Evolutionary conservation across 2,329 filamentous ascomycete genomes (phyloP).

Genomic region (Penicillium brasilianum): DNA sequence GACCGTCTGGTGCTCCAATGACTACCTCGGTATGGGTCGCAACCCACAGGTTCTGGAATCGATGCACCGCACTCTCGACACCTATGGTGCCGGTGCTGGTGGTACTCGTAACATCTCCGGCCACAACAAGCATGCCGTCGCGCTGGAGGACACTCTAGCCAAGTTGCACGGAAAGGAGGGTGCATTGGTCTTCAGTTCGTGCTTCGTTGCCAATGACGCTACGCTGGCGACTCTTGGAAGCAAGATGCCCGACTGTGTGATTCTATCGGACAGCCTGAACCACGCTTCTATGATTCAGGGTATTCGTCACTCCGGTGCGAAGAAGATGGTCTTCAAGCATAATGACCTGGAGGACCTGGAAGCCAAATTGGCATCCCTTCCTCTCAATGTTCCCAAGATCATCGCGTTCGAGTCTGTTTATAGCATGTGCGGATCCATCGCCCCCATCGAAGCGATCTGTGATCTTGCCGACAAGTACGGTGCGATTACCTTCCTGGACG

Average conservation of each 20-base stretch:
- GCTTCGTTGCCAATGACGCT: slow-evolving; percentile 97
- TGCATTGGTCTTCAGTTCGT: slow-evolving; percentile 93
- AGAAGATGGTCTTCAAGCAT: slow-evolving; percentile 98
- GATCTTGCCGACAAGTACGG: slow-evolving; percentile 97
- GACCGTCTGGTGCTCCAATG: slow-evolving; percentile 98
- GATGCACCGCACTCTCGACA: slow-evolving; percentile 95
- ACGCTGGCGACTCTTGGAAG: slow-evolving; percentile 95
- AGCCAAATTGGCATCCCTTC: slow-evolving; percentile 85
- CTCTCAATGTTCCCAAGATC: slow-evolving; percentile 87
- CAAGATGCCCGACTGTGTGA: slow-evolving; percentile 94
- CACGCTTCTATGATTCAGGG: slow-evolving; percentile 99
- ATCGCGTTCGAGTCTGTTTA: slow-evolving; percentile 99
- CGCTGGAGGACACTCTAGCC: slow-evolving; percentile 79
- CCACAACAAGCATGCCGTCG: slow-evolving; percentile 92
- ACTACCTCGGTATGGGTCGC: slow-evolving; percentile 97
- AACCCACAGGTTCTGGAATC: slow-evolving; percentile 83
- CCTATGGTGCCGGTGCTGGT: slow-evolving; percentile 92
- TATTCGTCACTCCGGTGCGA: slow-evolving; percentile 94
- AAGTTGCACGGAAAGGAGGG: slow-evolving; percentile 90
- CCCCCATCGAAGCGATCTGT: slow-evolving; percentile 93
- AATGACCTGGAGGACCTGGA: slow-evolving; percentile 95
- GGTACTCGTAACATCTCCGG: slow-evolving; percentile 98
- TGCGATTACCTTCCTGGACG: slow-evolving; percentile 94
- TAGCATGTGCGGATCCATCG: slow-evolving; percentile 98
- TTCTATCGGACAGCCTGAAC: slow-evolving; percentile 95